Conservation (phyloP, 805 yeast genomes). For the Scheffersomyces amazonensis region DNA sequence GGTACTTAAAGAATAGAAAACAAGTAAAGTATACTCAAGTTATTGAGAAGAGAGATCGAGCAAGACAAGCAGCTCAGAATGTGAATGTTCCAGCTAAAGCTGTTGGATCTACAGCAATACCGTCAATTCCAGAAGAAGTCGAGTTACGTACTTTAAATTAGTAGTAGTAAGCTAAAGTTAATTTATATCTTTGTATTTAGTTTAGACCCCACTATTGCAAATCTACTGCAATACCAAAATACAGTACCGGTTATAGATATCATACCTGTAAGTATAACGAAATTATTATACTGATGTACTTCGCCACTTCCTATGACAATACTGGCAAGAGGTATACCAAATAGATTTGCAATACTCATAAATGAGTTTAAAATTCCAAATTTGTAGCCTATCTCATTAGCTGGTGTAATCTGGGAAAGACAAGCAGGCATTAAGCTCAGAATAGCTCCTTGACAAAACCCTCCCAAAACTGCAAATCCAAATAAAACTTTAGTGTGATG, state of each 20-base stretch:
- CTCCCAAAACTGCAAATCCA: constrained; percentile 32
- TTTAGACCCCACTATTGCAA: constrained; percentile 17
- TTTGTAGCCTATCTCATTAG: constrained; percentile 32
- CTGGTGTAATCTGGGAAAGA: constrained; percentile 54
- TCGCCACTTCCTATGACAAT: constrained; percentile 26
- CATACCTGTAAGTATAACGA: constrained; percentile 28
- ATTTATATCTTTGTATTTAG: constrained; percentile 18
- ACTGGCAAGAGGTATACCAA: constrained; percentile 34
- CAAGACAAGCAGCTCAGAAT: constrained; percentile 3
- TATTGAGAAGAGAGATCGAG: constrained; percentile 16
- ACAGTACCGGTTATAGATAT: constrained; percentile 24
- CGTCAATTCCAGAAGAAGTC: constrained; percentile 1
- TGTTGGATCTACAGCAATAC: not conserved
- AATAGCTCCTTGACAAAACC: constrained; percentile 33
- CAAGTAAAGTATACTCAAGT: constrained; percentile 15
- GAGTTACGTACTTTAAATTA: not conserved
- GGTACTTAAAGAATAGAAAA: constrained; percentile 21
- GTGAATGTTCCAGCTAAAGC: not conserved
- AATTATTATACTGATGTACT: constrained; percentile 22
- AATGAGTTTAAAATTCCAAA: constrained; percentile 32
- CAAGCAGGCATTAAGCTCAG: constrained; percentile 44
- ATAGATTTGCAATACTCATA: constrained; percentile 28
- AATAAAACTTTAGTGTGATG: constrained; percentile 18
- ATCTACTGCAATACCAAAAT: constrained; percentile 23
- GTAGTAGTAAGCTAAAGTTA: constrained; percentile 4